Conservation (phyloP, 768 basidiomycete genomes). For the Kwoniella sp. region DNA sequence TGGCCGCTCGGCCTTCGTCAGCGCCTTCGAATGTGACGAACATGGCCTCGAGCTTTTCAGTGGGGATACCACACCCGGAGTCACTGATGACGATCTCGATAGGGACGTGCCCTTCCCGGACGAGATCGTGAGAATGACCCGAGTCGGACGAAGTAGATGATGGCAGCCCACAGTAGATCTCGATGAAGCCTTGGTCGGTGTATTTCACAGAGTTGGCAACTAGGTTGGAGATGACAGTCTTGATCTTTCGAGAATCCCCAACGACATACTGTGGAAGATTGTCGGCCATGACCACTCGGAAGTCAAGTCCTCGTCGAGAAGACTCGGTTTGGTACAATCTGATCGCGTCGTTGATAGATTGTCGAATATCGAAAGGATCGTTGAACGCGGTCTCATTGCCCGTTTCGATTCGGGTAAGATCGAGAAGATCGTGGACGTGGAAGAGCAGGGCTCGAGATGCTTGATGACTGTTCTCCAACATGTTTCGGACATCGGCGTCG, state of each 20-base stretch:
- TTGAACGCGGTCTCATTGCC: constrained; percentile 74
- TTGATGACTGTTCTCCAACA: constrained; percentile 70
- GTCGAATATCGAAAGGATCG: constrained; percentile 71
- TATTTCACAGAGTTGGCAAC: constrained; percentile 81
- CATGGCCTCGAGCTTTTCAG: constrained; percentile 69
- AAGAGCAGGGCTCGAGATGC: constrained; percentile 76
- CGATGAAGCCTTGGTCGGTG: constrained; percentile 66
- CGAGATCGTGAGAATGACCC: constrained; percentile 10
- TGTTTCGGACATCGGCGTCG: constrained; percentile 72
- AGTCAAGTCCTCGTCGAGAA: constrained; percentile 63
- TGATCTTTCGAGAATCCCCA: constrained; percentile 73
- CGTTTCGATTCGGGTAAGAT: constrained; percentile 74
- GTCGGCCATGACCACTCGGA: constrained; percentile 62
- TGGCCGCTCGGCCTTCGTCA: constrained; percentile 54
- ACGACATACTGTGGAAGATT: constrained; percentile 65
- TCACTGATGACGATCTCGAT: constrained; percentile 73
- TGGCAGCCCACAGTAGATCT: constrained; percentile 62
- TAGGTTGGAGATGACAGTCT: constrained; percentile 74
- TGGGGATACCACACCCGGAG: constrained; percentile 71
- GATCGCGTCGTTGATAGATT: constrained; percentile 66
- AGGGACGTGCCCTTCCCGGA: constrained; percentile 47
- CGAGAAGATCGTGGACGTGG: constrained; percentile 80
- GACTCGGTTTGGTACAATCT: constrained; percentile 70
- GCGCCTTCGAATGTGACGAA: constrained; percentile 80
- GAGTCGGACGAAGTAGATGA: background rate